Percentiles rank a stretch among this genome's conserved stretches.
Conservation (phyloP, 345 rosid species). For the Cardiospermum halicacabum region DNA sequence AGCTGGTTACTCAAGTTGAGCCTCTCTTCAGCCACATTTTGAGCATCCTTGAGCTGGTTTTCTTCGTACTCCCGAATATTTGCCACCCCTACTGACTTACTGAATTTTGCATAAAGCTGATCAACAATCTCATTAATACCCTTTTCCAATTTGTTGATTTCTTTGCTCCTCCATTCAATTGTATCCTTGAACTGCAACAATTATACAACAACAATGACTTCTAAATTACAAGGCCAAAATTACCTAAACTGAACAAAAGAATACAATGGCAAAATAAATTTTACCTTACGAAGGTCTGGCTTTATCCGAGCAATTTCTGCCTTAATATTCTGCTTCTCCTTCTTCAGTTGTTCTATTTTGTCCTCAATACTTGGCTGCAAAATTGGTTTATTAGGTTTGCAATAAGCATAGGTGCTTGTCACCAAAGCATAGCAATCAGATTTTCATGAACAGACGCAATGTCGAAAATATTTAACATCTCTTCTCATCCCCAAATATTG, state of each 20-base stretch:
- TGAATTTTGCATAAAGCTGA: conserved; percentile 65
- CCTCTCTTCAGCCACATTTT: conserved; percentile 85
- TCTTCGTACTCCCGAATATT: conserved; percentile 98
- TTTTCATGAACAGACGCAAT: not conserved
- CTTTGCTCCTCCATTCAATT: conserved; percentile 56
- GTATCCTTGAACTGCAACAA: conserved; percentile 56
- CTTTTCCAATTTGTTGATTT: conserved; percentile 71
- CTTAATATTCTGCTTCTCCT: conserved; percentile 62
- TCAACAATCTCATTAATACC: conserved; percentile 90
- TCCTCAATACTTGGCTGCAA: conserved; percentile 84
- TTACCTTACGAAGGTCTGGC: conserved; percentile 76
- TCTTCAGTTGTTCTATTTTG: conserved; percentile 66
- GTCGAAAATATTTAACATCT: not conserved
- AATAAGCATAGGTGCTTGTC: not conserved
- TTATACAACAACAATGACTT: conserved; percentile 13
- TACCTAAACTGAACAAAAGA: conserved; percentile 5
- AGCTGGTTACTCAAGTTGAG: conserved; percentile 86
- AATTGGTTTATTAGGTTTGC: conserved; percentile 10
- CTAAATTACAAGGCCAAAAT: conserved; percentile 11
- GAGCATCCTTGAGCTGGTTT: conserved; percentile 88
- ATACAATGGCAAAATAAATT: not conserved
- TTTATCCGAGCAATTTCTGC: conserved; percentile 56
- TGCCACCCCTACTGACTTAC: conserved; percentile 74
- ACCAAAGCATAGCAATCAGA: not conserved
- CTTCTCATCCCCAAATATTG: not conserved